These are phyloP conservation scores for Penicillium aurantiogriseum DNA, from an alignment of 2,329 filamentous ascomycete genomes.

Conservation along the genomic window DNA sequence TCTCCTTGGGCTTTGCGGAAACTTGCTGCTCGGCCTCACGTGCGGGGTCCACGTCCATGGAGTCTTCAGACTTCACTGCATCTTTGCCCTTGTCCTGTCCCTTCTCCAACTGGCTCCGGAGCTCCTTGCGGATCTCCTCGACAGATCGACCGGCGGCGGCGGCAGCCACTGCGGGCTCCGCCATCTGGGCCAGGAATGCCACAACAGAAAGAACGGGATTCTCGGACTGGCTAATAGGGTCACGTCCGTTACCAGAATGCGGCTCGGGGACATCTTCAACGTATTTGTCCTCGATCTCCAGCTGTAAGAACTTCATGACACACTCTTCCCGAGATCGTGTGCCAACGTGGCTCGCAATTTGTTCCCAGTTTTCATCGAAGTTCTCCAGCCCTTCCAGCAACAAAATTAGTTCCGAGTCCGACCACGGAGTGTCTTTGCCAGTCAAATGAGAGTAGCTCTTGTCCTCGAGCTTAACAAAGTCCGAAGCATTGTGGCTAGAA, in stretches of 20 bases:
- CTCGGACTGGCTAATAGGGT: conserved; percentile 88
- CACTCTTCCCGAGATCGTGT: conserved; percentile 93
- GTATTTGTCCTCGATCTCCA: conserved; percentile 98
- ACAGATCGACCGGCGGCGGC: conserved; percentile 86
- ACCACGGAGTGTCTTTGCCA: conserved; percentile 86
- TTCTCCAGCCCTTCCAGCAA: conserved; percentile 87
- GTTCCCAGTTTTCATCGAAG: conserved; percentile 94
- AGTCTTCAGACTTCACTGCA: conserved; percentile 55
- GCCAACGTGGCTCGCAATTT: conserved; percentile 87
- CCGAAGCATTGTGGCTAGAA: conserved; percentile 69
- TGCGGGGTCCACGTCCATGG: conserved; percentile 56
- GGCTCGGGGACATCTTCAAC: conserved; percentile 73
- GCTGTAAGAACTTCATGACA: conserved; percentile 90
- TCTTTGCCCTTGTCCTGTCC: conserved; percentile 50
- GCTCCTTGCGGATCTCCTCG: conserved; percentile 75
- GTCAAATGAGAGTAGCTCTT: conserved; percentile 74
- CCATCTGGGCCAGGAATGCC: conserved; percentile 85
- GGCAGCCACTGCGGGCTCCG: conserved; percentile 84
- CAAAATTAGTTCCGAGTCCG: conserved; percentile 82
- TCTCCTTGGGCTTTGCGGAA: conserved; percentile 47
- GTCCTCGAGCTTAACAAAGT: conserved; percentile 89
- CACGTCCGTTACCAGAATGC: conserved; percentile 70
- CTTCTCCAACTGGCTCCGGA: conserved; percentile 75
- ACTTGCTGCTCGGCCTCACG: conserved; percentile 31
- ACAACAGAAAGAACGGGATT: conserved; percentile 97